These are phyloP conservation scores for Excoecaria cochinchinensis DNA, from an alignment of 345 rosid genomes.

Conservation along the genomic window DNA sequence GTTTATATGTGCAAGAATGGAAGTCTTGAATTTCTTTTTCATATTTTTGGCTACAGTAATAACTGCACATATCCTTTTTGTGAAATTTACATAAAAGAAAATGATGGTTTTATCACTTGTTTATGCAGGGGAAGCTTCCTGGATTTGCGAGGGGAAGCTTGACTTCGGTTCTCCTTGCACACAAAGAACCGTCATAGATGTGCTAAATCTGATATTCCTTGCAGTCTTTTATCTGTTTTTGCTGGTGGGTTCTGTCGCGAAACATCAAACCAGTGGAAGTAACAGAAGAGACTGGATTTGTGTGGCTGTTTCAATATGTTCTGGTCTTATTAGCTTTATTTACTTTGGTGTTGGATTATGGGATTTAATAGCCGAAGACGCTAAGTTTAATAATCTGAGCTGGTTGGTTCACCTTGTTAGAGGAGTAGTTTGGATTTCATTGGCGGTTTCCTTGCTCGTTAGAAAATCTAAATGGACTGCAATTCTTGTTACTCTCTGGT, in stretches of 20 bases:
- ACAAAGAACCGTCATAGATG: constrained; percentile 56
- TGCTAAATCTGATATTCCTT: constrained; percentile 51
- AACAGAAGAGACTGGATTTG: constrained; percentile 44
- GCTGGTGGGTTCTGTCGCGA: constrained; percentile 33
- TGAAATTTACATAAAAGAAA: too few relatives aligned
- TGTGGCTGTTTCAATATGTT: constrained; percentile 40
- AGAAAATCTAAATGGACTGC: constrained; percentile 40
- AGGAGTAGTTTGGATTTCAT: constrained; percentile 59
- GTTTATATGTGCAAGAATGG: constrained; percentile 27
- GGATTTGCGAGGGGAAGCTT: constrained; percentile 52
- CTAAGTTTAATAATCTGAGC: constrained; percentile 7
- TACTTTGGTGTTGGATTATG: constrained; percentile 41
- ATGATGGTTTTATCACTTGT: constrained; percentile 1
- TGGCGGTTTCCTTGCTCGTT: constrained; percentile 61
- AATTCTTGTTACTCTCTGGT: constrained; percentile 55
- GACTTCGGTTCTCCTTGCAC: constrained; percentile 45
- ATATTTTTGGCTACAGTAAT: too few relatives aligned
- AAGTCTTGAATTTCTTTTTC: not conserved
- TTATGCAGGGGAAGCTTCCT: constrained; percentile 46
- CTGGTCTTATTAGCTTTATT: constrained; percentile 42
- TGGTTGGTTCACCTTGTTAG: constrained; percentile 44
- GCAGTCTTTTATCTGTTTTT: constrained; percentile 51
- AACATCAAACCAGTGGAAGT: not conserved
- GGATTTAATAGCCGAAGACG: constrained; percentile 24
- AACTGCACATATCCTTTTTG: too few relatives aligned